Conservation (phyloP, 805 yeast species). For the Scheffersomyces lignosus region DNA sequence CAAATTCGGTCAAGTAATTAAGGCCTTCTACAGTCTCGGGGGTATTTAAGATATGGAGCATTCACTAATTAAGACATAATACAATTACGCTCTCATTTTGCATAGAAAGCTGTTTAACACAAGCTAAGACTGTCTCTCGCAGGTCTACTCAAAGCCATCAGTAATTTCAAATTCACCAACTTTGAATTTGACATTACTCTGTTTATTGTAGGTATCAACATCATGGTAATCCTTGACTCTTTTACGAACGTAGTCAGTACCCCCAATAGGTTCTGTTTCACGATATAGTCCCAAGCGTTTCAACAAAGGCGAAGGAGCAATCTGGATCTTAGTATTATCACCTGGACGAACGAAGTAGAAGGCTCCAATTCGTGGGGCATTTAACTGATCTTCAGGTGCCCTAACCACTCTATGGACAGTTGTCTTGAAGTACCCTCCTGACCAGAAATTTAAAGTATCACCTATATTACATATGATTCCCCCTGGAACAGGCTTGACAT, state of each 20-base stretch:
- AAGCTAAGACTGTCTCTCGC: too few relatives aligned
- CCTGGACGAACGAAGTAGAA: conserved; percentile 38
- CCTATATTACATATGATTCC: conserved; percentile 37
- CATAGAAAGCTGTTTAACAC: too few relatives aligned
- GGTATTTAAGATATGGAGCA: too few relatives aligned
- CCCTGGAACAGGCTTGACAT: conserved; percentile 31
- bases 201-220: conserved; percentile 18
- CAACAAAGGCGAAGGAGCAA: conserved; percentile 33
- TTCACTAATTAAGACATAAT: too few relatives aligned
- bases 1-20: too few relatives aligned
- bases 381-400: conserved; percentile 34
- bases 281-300: conserved; percentile 28
- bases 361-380: conserved; percentile 31
- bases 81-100: too few relatives aligned
- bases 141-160: conserved; percentile 29
- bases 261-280: conserved; percentile 21
- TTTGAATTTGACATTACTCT: conserved; percentile 23
- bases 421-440: conserved; percentile 36
- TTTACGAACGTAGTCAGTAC: conserved; percentile 29
- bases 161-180: conserved; percentile 28
- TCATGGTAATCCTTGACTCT: conserved; percentile 31
- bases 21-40: too few relatives aligned
- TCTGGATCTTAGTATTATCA: conserved; percentile 24
- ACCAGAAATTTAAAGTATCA: conserved; percentile 34
- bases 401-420: conserved; percentile 35